Evolutionary conservation across 441 rosid species (phyloP).

Genomic region (Adansonia madagascariensis): DNA sequence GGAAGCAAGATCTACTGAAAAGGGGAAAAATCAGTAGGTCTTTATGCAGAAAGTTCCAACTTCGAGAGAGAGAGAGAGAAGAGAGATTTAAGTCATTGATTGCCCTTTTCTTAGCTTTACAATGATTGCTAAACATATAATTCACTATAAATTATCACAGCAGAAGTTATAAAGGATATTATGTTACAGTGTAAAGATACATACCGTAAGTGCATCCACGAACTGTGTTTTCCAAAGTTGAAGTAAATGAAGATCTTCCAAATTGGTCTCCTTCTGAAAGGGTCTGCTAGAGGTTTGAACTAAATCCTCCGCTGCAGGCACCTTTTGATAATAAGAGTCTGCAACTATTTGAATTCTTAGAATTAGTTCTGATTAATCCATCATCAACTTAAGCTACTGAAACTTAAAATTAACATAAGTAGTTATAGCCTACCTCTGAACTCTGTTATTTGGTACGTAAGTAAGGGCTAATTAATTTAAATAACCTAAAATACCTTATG

Average conservation of each 20-base stretch:
- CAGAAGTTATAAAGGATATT: neutral
- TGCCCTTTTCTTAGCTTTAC: neutral
- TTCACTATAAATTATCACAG: conserved; percentile 27
- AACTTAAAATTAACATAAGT: conserved; percentile 9
- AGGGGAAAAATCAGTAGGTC: neutral
- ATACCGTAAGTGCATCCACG: conserved; percentile 67
- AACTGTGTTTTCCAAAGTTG: conserved; percentile 81
- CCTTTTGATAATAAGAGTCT: conserved; percentile 56
- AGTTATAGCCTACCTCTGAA: neutral
- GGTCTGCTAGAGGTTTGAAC: conserved; percentile 44
- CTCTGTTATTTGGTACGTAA: neutral
- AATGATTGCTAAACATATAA: neutral
- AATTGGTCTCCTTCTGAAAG: conserved; percentile 34
- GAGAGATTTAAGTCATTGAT: neutral
- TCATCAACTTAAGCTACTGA: conserved; percentile 6
- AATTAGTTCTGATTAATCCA: conserved; percentile 10
- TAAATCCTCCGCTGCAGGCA: conserved; percentile 47
- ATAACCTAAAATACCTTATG: neutral
- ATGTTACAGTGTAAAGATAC: neutral
- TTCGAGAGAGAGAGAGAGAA: neutral
- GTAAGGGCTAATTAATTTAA: neutral
- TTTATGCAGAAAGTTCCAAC: conserved; percentile 11
- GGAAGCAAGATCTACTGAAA: conserved; percentile 10
- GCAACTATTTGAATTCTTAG: conserved; percentile 27
- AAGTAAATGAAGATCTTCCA: conserved; percentile 36